Base-by-base conservation (phyloP, 768 basidiomycete species). In the Obba rivulosa region DNA sequence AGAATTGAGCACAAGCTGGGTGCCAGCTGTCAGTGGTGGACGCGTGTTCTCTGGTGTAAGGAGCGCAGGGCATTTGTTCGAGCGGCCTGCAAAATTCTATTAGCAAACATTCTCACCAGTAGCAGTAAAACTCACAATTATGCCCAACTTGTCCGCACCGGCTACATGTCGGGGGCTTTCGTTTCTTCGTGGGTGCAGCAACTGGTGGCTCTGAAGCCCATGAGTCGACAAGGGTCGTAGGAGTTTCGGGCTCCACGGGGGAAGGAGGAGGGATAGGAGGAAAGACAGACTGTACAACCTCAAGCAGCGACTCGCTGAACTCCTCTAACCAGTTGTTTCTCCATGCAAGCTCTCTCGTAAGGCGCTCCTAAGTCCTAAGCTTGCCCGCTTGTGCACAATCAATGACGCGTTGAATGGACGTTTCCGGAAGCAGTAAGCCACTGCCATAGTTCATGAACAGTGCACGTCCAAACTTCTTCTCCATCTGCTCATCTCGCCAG, bases 331-430 rank as follows among this genome's bases (percentile, higher is more conserved):
- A 8, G 5, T 7, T 5, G n/a, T 20, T 7, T 16, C 37, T 5
- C 63, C 60, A 63, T 0, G 23, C 16, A 3, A 53, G 57, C 42
- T 63, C 61, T 25, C 47, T 49, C 22, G 34, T n/a, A 1, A 65
- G 45, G 47, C 61, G 49, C 2, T 42, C 48, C 1, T 45, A 3
- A 2, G 43, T 48, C 1, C 43, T 14, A n/a, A 65, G 42, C 41
- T 63, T 59, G 14, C 34, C 28, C 16, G 36, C 43, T 28, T 60
- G 63, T 11, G 60, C 58, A 22, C 56, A 58, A 28, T 60, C 50
- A 14, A 62, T 49, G 16, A 65, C 60, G 13, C 55, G 53, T 4
- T 50, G 45, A n/a, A 63, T 36, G 9, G 61, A 44, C 2, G 45
- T 22, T 23, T 56, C 48, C 7, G 57, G 39, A 28, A 65, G 35